Base-by-base conservation (phyloP, 768 basidiomycete genomes). In the Auricularia sp. region DNA sequence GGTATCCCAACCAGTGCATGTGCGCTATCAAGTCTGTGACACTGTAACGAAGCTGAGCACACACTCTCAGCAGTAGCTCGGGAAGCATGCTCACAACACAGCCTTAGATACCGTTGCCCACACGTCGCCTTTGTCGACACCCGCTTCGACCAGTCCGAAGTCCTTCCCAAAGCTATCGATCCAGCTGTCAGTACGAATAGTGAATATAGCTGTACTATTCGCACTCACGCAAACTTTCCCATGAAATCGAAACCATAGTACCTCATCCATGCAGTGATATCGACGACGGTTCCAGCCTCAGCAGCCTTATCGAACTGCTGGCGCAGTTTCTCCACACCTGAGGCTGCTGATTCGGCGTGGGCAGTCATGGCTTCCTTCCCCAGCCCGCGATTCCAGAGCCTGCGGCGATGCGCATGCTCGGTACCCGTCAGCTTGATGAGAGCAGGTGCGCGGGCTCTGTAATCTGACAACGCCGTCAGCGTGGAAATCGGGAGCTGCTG, bases 341-440 rank as follows among this genome's bases (percentile, higher is more conserved):
- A 4, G 4, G 14, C 29, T 4, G 56, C 56, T 4, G 56, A 23
- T 14, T 23, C 23, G 23, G 23, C 23, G 56, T 59, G 34, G 8
- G 56, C 5, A 8, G 23, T 4, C 23, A 85, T 67, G 1, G 82
- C 77, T 3, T 72, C 66, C 11, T 76, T 76, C 59, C 72, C 81
- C 72, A 84, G 77, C 0, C 77, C 83, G 34, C 81, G 74, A 18
- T 78, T 78, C 83, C 83, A 84, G 2, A 80, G 74, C 34, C 76
- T 75, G 8, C 82, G 76, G 11, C 81, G 75, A 7, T 76, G 73
- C 1, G 75, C 72, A 65, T 85, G 83, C 44, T 81, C 21, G 77
- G 1, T 72, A 70, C 64, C 76, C 76, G 67, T 80, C 74, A 53
- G 77, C 35, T 74, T 73, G 65, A 79, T 76, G 63, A 80, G 67